Conservation (phyloP, 331 rosid genomes). For the Quercus phellos region DNA sequence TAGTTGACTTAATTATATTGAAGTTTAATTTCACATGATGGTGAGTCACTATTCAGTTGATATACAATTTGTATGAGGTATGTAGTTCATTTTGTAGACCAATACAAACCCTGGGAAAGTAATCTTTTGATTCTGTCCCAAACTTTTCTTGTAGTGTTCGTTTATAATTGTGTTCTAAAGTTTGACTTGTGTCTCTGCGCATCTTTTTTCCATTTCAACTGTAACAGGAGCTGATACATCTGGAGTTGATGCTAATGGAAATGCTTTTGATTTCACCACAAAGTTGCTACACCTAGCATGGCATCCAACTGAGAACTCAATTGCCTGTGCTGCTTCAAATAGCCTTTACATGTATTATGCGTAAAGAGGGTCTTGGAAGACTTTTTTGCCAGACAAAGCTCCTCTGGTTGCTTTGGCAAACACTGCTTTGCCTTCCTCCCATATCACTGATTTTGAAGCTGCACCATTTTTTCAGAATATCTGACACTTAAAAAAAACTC, state of each 20-base stretch:
- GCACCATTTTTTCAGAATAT: constrained; percentile 22
- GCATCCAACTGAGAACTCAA: constrained; percentile 57
- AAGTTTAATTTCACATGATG: not conserved
- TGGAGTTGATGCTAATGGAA: constrained; percentile 49
- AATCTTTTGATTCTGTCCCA: not conserved
- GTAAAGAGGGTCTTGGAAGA: constrained; percentile 24
- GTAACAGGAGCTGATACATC: constrained; percentile 38
- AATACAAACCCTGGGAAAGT: not conserved
- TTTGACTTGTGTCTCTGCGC: not conserved
- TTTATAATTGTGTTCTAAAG: not conserved
- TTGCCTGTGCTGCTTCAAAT: constrained; percentile 65
- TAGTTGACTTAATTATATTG: not conserved
- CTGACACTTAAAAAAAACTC: not conserved
- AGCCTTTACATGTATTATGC: constrained; percentile 67
- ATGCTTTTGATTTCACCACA: constrained; percentile 48
- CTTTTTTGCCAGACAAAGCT: constrained; percentile 17
- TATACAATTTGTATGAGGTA: not conserved
- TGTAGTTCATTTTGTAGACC: not conserved
- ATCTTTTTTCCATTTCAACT: not conserved
- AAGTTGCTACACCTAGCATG: constrained; percentile 65
- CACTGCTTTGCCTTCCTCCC: constrained; percentile 19
- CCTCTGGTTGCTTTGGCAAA: constrained; percentile 10
- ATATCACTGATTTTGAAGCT: constrained; percentile 12
- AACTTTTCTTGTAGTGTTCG: not conserved
- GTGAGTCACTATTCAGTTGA: not conserved